Evolutionary conservation across 345 rosid genomes (phyloP).

Genomic region (Ceriops zippeliana): DNA sequence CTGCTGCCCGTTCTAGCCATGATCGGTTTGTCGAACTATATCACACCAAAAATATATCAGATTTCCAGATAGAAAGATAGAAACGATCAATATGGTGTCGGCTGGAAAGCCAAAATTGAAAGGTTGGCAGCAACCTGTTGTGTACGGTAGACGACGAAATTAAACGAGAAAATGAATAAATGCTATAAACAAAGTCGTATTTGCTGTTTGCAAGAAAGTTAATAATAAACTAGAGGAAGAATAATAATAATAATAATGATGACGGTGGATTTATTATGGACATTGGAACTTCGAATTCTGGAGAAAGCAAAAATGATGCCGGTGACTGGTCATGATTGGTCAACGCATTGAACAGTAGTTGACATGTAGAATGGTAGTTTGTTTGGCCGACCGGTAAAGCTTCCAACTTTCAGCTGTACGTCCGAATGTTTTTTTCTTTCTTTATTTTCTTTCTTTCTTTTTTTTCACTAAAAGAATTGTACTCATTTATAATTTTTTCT

Average conservation of each 20-base stretch:
- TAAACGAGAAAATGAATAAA: background rate
- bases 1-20: conserved; percentile 58
- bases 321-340: background rate
- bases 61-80: background rate
- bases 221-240: background rate
- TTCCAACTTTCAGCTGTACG: background rate
- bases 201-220: conserved; percentile 1
- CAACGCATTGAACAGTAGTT: background rate
- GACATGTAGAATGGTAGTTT: background rate
- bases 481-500: too few species aligned
- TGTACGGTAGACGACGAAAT: background rate
- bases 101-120: background rate
- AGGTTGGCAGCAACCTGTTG: background rate
- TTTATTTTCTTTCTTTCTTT: too few species aligned
- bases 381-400: background rate
- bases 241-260: rapidly evolving
- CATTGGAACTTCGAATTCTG: background rate
- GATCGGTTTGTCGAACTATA: conserved; percentile 1
- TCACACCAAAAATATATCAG: background rate
- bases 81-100: background rate
- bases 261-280: too few species aligned
- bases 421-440: background rate
- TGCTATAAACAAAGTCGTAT: background rate
- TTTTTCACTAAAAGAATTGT: too few species aligned
- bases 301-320: background rate